Evolutionary conservation across 2,329 filamentous ascomycete genomes (phyloP).

Genomic region (Macroventuria anomochaeta): DNA sequence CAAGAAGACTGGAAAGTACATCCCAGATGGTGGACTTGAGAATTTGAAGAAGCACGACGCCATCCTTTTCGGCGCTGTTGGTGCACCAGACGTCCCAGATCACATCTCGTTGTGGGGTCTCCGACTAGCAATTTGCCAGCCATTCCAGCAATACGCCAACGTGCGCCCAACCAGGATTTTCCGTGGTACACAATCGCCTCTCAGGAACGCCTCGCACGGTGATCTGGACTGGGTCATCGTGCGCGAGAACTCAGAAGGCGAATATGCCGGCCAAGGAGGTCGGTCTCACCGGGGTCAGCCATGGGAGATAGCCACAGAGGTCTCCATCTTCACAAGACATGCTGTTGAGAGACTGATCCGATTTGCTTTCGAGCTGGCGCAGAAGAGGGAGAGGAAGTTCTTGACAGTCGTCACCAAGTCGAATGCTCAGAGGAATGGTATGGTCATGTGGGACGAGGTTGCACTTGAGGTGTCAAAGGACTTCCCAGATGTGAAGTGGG

Average conservation of each 20-base stretch:
- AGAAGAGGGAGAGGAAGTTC: slow-evolving; percentile 62
- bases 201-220: slow-evolving; percentile 60
- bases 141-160: slow-evolving; percentile 64
- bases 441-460: slow-evolving; percentile 73
- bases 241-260: slow-evolving; percentile 71
- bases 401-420: slow-evolving; percentile 70
- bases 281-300: slow-evolving; percentile 64
- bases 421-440: slow-evolving; percentile 70
- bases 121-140: slow-evolving; percentile 62
- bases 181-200: slow-evolving; percentile 64
- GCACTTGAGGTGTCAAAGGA: slow-evolving; percentile 61
- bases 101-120: slow-evolving; percentile 65
- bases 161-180: slow-evolving; percentile 67
- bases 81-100: slow-evolving; percentile 64
- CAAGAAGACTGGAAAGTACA: slow-evolving; percentile 70
- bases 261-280: slow-evolving; percentile 70
- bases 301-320: slow-evolving; percentile 69
- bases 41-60: slow-evolving; percentile 66
- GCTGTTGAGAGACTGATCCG: slow-evolving; percentile 66
- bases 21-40: slow-evolving; percentile 66
- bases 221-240: slow-evolving; percentile 72
- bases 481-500: slow-evolving; percentile 65
- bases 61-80: slow-evolving; percentile 72
- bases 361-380: slow-evolving; percentile 68
- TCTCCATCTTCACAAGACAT: slow-evolving; percentile 68